Conservation (phyloP, 257 asterid species). For the Sherardia arvensis region DNA sequence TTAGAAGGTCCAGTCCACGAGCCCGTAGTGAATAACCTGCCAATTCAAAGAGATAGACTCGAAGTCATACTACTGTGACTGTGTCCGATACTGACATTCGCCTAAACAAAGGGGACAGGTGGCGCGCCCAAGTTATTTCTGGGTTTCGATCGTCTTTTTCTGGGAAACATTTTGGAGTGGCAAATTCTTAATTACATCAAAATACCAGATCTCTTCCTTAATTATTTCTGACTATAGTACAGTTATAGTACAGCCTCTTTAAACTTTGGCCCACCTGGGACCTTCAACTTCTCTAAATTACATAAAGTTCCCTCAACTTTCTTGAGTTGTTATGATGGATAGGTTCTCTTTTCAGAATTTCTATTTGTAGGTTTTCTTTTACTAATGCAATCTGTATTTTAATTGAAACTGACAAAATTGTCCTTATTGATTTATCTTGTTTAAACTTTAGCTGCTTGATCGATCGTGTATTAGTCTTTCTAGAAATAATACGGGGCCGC, state of each 20-base stretch:
- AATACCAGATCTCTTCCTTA: neutral
- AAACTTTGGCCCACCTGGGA: neutral
- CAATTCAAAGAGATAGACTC: neutral
- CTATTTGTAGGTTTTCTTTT: too few relatives aligned
- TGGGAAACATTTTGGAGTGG: constrained; percentile 2
- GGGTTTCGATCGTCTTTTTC: neutral
- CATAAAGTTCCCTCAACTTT: neutral
- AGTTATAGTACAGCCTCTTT: neutral
- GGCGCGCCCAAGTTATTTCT: neutral
- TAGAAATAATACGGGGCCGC: too few relatives aligned
- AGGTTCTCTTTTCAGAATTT: too few relatives aligned
- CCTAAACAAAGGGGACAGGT: neutral
- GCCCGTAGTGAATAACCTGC: neutral
- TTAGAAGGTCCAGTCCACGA: neutral
- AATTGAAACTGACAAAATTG: too few relatives aligned
- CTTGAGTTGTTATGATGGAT: too few relatives aligned
- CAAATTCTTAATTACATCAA: neutral
- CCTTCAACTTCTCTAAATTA: neutral
- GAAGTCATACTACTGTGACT: constrained; percentile 2
- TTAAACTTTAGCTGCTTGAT: too few relatives aligned
- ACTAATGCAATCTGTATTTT: too few relatives aligned
- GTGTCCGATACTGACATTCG: constrained; percentile 5
- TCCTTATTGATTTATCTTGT: too few relatives aligned
- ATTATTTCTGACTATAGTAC: neutral
- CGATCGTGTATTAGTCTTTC: too few relatives aligned